Conservation (phyloP, 2,329 filamentous ascomycete genomes). For the Diplodia sapinea region DNA sequence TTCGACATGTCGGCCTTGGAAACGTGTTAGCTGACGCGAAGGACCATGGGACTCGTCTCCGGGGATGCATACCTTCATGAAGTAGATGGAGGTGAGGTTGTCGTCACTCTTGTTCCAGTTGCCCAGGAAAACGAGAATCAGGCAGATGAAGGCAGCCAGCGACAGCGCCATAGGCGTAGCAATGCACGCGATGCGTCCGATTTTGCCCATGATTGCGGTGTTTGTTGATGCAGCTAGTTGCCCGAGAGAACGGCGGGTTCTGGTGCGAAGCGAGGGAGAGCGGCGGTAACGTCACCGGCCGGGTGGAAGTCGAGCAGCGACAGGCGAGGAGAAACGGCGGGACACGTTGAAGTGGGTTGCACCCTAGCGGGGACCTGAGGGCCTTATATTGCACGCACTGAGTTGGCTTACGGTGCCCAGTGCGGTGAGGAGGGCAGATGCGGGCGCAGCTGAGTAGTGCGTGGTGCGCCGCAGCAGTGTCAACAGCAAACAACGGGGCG, state of each 20-base stretch:
- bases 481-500: constrained; percentile 11
- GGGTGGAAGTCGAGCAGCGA: constrained; percentile 11
- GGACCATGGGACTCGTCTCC: background rate
- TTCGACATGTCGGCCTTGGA: constrained; percentile 49
- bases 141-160: constrained; percentile 74
- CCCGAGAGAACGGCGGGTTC: background rate
- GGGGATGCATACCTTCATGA: constrained; percentile 61
- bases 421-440: constrained; percentile 21
- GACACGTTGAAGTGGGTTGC: constrained; percentile 6
- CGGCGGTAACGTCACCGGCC: constrained; percentile 20
- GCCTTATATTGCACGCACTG: constrained; percentile 15
- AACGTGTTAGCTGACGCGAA: constrained; percentile 42
- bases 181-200: constrained; percentile 84
- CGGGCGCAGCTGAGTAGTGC: constrained; percentile 16
- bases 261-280: constrained; percentile 22
- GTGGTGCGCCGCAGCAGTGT: background rate
- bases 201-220: constrained; percentile 65
- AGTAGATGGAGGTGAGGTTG: constrained; percentile 60
- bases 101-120: constrained; percentile 58
- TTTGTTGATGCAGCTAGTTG: background rate
- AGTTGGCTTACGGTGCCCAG: background rate
- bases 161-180: constrained; percentile 84
- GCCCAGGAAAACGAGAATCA: constrained; percentile 63
- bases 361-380: background rate
- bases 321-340: background rate